A percentile compares a stretch with the other conserved stretches of the same genome.
These are phyloP conservation scores for Microsporum ferrugineum DNA, from an alignment of 2,329 filamentous ascomycete genomes.

Conservation along the genomic window DNA sequence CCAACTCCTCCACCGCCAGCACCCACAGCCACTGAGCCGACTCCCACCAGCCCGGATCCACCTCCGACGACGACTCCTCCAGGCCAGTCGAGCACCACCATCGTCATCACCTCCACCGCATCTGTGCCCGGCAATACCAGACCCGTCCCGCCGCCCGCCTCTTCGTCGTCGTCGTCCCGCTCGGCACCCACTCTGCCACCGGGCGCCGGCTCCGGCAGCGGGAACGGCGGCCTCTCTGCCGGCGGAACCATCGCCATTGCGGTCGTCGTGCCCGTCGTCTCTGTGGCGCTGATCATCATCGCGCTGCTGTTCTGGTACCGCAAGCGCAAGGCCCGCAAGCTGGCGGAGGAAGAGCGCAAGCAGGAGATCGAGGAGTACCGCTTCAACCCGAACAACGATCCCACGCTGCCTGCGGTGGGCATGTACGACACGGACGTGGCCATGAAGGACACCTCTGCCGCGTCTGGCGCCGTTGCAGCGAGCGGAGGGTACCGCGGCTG, in stretches of 20 bases:
- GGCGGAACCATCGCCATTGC: slow-evolving; percentile 75
- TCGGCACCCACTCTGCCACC: slow-evolving; percentile 20
- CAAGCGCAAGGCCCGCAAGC: slow-evolving; percentile 73
- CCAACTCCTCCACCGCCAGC: slow-evolving; percentile 7
- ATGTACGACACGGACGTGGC: slow-evolving; percentile 28
- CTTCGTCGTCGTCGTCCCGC: slow-evolving; percentile 17
- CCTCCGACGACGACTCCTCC: not conserved
- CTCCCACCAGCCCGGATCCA: slow-evolving; percentile 1
- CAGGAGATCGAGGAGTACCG: slow-evolving; percentile 97
- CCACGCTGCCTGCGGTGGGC: slow-evolving; percentile 55
- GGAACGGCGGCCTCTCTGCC: slow-evolving; percentile 30
- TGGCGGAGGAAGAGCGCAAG: slow-evolving; percentile 72
- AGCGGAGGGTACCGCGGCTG: slow-evolving; percentile 73
- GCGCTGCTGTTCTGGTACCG: slow-evolving; percentile 76
- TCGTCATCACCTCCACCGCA: slow-evolving; percentile 19
- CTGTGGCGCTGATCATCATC: slow-evolving; percentile 68
- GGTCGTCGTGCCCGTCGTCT: slow-evolving; percentile 85
- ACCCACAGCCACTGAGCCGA: slow-evolving; percentile 7
- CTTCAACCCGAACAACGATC: slow-evolving; percentile 95
- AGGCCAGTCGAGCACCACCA: slow-evolving; percentile 12
- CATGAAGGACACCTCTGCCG: slow-evolving; percentile 27
- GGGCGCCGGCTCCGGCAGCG: slow-evolving; percentile 18
- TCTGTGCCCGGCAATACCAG: not conserved
- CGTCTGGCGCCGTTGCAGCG: slow-evolving; percentile 31
- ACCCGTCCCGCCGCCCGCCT: slow-evolving; percentile 9